Percentiles rank a stretch among this genome's conserved stretches.
Conservation (phyloP, 2,329 filamentous ascomycete genomes). For the Apiospora sp. region DNA sequence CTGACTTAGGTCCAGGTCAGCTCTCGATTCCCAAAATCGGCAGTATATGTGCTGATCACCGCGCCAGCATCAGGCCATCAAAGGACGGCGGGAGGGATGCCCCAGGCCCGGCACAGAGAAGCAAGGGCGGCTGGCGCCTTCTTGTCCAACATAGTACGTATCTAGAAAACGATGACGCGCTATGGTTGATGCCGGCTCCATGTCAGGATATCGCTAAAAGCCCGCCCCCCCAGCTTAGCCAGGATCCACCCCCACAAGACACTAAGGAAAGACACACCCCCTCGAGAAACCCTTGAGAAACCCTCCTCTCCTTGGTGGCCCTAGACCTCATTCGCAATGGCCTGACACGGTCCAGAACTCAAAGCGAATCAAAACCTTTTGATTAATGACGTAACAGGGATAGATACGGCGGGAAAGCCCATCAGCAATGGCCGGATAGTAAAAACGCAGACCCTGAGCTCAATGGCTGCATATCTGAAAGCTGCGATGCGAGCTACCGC, state of each 20-base stretch:
- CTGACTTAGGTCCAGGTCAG: conserved; percentile 3
- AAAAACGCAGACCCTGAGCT: not conserved
- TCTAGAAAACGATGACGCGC: conserved; percentile 7
- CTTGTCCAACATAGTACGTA: not conserved
- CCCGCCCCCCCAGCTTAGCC: not conserved
- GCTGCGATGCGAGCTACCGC: not conserved
- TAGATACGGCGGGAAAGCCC: not conserved
- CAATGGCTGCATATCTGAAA: not conserved
- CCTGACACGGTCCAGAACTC: not conserved
- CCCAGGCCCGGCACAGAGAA: not conserved
- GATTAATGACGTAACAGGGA: not conserved
- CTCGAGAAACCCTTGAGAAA: not conserved
- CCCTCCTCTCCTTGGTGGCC: not conserved
- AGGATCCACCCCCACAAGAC: conserved; percentile 12
- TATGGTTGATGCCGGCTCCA: not conserved
- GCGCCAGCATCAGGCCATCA: conserved; percentile 3
- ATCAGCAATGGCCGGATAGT: not conserved
- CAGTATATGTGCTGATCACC: conserved; percentile 6
- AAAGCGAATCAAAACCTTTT: not conserved
- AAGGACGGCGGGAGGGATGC: not conserved
- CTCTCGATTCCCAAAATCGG: conserved; percentile 4
- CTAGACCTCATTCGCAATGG: not conserved
- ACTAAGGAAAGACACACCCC: not conserved
- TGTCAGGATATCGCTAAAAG: not conserved
- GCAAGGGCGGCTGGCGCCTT: not conserved